Evolutionary conservation across 2,329 filamentous ascomycete genomes (phyloP).

Genomic region (Alternaria infectoria): DNA sequence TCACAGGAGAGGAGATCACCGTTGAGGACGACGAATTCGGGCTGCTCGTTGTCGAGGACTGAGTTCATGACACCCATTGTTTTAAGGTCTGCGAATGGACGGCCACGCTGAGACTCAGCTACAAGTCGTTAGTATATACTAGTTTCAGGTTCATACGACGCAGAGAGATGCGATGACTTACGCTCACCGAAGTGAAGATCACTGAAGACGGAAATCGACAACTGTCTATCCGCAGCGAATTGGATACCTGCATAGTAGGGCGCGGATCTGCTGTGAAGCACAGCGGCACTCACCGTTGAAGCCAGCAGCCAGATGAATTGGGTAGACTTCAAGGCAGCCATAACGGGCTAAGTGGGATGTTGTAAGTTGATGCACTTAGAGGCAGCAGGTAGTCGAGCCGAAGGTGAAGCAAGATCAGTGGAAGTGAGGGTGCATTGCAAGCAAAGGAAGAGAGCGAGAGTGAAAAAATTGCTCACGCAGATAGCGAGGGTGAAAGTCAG

Average conservation of each 20-base stretch:
- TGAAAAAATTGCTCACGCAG: neutral
- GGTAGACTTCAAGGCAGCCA: constrained; percentile 25
- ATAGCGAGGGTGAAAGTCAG: neutral
- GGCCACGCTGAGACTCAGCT: constrained; percentile 17
- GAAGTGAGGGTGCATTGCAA: neutral
- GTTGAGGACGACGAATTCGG: constrained; percentile 70
- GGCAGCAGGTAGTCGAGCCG: neutral
- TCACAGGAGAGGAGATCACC: constrained; percentile 76
- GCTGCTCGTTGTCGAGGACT: constrained; percentile 63
- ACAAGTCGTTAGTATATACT: constrained; percentile 2
- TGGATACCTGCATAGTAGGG: constrained; percentile 31
- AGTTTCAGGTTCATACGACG: neutral
- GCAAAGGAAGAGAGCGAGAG: neutral
- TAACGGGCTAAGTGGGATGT: neutral
- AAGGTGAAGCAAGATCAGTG: neutral
- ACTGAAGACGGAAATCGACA: constrained; percentile 66
- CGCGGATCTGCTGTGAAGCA: neutral
- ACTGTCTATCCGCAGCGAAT: constrained; percentile 45
- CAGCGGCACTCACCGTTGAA: constrained; percentile 6
- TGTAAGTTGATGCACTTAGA: neutral
- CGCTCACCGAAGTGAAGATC: constrained; percentile 77
- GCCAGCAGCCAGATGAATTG: constrained; percentile 19
- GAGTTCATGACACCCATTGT: constrained; percentile 63
- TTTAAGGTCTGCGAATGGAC: constrained; percentile 60
- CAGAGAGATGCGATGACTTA: constrained; percentile 46